Evolutionary conservation across 768 basidiomycete genomes (phyloP).

Genomic region (Boletus rubropictus): DNA sequence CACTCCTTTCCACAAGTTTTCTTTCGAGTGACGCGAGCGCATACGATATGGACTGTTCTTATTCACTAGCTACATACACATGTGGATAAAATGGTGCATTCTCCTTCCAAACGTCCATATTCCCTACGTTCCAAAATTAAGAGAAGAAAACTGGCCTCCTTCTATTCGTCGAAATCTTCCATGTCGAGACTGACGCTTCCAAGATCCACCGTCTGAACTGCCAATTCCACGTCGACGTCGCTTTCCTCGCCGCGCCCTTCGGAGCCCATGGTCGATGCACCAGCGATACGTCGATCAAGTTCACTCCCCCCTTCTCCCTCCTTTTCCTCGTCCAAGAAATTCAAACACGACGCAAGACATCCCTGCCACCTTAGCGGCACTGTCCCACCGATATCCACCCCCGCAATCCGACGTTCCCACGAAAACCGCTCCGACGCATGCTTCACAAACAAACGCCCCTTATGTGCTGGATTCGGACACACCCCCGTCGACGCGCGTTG

Average conservation of each 20-base stretch:
- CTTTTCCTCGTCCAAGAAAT: constrained; percentile 42
- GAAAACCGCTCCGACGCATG: constrained; percentile 59
- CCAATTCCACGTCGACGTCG: constrained; percentile 15
- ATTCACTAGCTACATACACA: constrained; percentile 4
- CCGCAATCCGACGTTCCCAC: constrained; percentile 56
- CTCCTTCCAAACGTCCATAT: constrained; percentile 6
- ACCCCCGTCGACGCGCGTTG: constrained; percentile 26
- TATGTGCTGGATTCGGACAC: constrained; percentile 40
- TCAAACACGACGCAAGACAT: constrained; percentile 57
- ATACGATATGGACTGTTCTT: not conserved
- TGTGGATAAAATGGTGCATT: too few relatives aligned
- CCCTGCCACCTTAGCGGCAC: constrained; percentile 68
- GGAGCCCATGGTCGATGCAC: not conserved
- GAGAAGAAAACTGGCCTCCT: not conserved
- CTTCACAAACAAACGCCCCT: constrained; percentile 40
- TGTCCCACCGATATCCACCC: constrained; percentile 43
- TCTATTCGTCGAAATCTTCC: constrained; percentile 26
- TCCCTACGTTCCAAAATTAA: not conserved
- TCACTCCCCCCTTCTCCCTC: not conserved
- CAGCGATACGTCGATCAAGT: not conserved
- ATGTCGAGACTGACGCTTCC: constrained; percentile 11
- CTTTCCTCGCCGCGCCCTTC: not conserved
- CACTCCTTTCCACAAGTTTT: not conserved
- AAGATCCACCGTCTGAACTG: constrained; percentile 22
- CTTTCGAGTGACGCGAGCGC: not conserved